Evolutionary conservation across 805 yeast genomes (phyloP).

Genomic region (Candida chauliodis): DNA sequence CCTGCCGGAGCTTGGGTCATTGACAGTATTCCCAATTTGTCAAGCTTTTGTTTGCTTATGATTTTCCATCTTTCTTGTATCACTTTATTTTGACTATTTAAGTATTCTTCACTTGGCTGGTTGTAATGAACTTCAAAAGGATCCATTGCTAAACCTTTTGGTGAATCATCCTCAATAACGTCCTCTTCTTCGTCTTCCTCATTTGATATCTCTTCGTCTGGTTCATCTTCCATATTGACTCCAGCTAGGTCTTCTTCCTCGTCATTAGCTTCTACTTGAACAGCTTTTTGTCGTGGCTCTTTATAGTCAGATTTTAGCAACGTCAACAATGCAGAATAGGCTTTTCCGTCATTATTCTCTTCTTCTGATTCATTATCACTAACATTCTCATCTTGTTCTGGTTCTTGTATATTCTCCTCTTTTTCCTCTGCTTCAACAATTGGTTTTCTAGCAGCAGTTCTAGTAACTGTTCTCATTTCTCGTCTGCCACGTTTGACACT

Average conservation of each 20-base stretch:
- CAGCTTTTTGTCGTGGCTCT: conserved; percentile 10
- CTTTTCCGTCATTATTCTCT: conserved; percentile 35
- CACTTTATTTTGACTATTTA: conserved; percentile 23
- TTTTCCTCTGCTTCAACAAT: conserved; percentile 1
- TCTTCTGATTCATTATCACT: conserved; percentile 12
- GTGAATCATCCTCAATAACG: conserved; percentile 33
- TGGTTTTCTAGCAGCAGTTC: conserved; percentile 44
- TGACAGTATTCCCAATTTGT: conserved; percentile 22
- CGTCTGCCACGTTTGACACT: conserved; percentile 55
- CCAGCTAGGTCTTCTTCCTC: conserved; percentile 11
- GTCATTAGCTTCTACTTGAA: conserved; percentile 9
- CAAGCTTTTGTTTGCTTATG: conserved; percentile 14
- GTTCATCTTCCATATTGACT: conserved; percentile 14
- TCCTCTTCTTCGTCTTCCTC: conserved; percentile 27
- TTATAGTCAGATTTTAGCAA: conserved; percentile 49
- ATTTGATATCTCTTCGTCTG: conserved; percentile 22
- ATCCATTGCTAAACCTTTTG: conserved; percentile 44
- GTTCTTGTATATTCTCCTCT: conserved; percentile 4
- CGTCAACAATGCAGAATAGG: conserved; percentile 66
- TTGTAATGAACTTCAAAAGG: conserved; percentile 80
- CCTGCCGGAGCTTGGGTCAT: conserved; percentile 34
- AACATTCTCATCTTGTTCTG: conserved; percentile 15
- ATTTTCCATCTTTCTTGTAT: conserved; percentile 27
- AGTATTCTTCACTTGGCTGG: conserved; percentile 37
- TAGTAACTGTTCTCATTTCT: conserved; percentile 55